Evolutionary conservation across 2,329 filamentous ascomycete species (phyloP).

Genomic region (Cordyceps cateniannulata): DNA sequence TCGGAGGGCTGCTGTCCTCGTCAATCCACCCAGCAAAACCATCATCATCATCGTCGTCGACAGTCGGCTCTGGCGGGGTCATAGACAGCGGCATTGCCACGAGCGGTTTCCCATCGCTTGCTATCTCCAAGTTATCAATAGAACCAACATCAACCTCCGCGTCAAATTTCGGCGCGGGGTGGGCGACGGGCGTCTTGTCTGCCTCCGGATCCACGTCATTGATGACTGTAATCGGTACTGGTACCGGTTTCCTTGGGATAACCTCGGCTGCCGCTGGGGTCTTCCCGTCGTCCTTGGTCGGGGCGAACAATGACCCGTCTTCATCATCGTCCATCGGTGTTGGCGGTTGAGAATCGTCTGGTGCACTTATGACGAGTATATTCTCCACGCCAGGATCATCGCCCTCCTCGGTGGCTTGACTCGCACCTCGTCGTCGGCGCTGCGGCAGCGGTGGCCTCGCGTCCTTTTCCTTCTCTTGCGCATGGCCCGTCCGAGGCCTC

Average conservation of each 20-base stretch:
- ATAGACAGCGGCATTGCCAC: conserved; percentile 14
- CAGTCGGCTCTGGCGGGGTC: conserved; percentile 3
- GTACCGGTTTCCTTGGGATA: conserved; percentile 2
- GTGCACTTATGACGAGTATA: conserved; percentile 59
- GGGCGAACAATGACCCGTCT: neutral
- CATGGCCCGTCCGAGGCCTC: neutral
- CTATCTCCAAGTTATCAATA: neutral
- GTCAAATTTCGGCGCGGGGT: neutral
- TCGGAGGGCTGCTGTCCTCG: conserved; percentile 12
- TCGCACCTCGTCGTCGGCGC: conserved; percentile 28
- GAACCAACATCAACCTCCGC: neutral
- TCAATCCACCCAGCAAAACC: conserved; percentile 24
- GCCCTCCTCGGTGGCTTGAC: conserved; percentile 27
- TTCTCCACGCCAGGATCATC: conserved; percentile 38
- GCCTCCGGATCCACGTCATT: neutral
- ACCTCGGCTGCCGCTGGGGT: neutral
- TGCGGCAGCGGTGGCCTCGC: conserved; percentile 45
- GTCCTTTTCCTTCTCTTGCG: conserved; percentile 23
- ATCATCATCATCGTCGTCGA: conserved; percentile 21
- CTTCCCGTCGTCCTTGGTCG: neutral
- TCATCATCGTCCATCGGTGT: conserved; percentile 35
- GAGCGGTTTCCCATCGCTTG: neutral
- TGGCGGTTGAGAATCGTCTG: conserved; percentile 53
- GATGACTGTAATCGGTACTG: neutral
- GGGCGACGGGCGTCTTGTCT: neutral